A percentile compares a stretch with the other conserved stretches of the same genome.
These are phyloP conservation scores for Monosporascus ibericus DNA, from an alignment of 2,329 filamentous ascomycete genomes.

Conservation along the genomic window DNA sequence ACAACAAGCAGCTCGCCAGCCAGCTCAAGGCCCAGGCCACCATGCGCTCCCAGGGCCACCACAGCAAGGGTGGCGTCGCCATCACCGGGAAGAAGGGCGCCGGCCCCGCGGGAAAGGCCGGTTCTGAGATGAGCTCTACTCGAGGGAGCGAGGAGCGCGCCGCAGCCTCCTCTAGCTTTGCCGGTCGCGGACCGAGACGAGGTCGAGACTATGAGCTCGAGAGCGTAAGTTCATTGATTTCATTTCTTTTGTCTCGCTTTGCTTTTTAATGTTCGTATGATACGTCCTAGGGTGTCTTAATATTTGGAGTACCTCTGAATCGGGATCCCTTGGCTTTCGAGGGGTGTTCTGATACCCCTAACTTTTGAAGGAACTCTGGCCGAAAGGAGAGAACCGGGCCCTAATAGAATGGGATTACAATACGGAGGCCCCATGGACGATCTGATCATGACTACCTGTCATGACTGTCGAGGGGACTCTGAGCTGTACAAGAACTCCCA, in stretches of 20 bases:
- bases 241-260: slow-evolving; percentile 9
- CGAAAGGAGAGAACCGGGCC: not conserved
- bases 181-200: slow-evolving; percentile 64
- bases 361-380: not conserved
- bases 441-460: too few species aligned
- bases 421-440: too few species aligned
- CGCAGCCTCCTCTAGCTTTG: slow-evolving; percentile 52
- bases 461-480: too few species aligned
- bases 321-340: not conserved
- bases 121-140: slow-evolving; percentile 56
- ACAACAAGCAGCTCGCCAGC: slow-evolving; percentile 83
- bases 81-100: slow-evolving; percentile 50
- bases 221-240: slow-evolving; percentile 52
- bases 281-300: not conserved
- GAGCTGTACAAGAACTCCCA: too few species aligned
- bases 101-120: slow-evolving; percentile 37
- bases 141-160: slow-evolving; percentile 75
- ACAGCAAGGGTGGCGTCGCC: slow-evolving; percentile 28
- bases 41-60: slow-evolving; percentile 16
- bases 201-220: slow-evolving; percentile 78
- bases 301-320: not conserved
- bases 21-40: slow-evolving; percentile 60
- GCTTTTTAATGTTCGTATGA: slow-evolving; percentile 1
- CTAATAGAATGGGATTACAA: too few species aligned
- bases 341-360: not conserved